These are phyloP conservation scores for Leccinum truebloodii DNA, from an alignment of 768 basidiomycete species.

Conservation along the genomic window DNA sequence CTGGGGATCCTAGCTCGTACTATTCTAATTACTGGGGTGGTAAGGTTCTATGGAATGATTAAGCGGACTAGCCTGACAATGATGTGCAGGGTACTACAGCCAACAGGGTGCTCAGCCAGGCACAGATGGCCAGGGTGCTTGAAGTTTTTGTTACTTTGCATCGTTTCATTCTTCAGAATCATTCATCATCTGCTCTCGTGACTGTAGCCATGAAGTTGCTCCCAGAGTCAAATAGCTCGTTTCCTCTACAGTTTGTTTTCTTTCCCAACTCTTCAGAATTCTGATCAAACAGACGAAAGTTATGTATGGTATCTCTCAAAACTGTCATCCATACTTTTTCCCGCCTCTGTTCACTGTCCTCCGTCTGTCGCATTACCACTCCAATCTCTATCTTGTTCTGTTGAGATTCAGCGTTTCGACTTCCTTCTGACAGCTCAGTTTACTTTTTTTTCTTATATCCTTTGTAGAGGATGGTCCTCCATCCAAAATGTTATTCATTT, in stretches of 20 bases:
- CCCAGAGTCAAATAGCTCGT: constrained; percentile 19
- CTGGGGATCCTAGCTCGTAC: constrained; percentile 70
- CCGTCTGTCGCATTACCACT: constrained; percentile 19
- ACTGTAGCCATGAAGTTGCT: constrained; percentile 36
- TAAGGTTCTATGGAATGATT: constrained; percentile 35
- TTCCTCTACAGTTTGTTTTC: constrained; percentile 22
- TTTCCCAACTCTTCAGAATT: constrained; percentile 31
- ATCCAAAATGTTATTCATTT: constrained; percentile 28
- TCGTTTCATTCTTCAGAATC: constrained; percentile 26
- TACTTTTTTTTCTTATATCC: constrained; percentile 27
- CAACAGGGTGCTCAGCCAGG: constrained; percentile 70
- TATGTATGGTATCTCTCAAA: constrained; percentile 35
- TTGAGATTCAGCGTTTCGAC: constrained; percentile 27
- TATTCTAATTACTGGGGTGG: constrained; percentile 87
- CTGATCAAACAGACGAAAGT: constrained; percentile 34
- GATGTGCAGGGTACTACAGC: constrained; percentile 71
- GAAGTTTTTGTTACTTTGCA: constrained; percentile 26
- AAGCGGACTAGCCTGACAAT: constrained; percentile 15
- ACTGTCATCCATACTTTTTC: constrained; percentile 33
- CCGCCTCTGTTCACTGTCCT: constrained; percentile 26
- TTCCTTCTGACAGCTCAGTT: constrained; percentile 19
- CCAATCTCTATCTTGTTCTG: constrained; percentile 26
- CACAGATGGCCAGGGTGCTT: constrained; percentile 49
- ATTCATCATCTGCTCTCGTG: constrained; percentile 29
- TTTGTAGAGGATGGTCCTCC: constrained; percentile 34